Evolutionary conservation across 352 stramenopile genomes (phyloP).

Genomic region (Phytophthora crassamura): DNA sequence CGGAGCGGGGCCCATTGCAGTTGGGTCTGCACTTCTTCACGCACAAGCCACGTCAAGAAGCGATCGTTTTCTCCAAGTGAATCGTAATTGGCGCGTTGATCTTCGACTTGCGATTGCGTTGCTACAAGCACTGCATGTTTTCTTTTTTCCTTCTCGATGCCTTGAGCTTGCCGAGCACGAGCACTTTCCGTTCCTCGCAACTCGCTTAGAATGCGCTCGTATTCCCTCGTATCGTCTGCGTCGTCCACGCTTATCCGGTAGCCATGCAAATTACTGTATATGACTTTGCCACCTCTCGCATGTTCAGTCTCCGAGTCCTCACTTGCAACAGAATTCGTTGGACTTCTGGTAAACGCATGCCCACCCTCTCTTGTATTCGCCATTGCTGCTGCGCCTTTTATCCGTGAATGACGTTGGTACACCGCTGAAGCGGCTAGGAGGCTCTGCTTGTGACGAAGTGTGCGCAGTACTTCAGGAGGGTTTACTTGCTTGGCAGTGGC

Average conservation of each 20-base stretch:
- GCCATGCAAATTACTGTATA: slow-evolving; percentile 87
- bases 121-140: slow-evolving; percentile 29
- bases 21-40: slow-evolving; percentile 44
- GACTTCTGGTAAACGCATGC: not conserved
- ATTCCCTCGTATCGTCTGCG: slow-evolving; percentile 65
- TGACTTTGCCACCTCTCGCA: slow-evolving; percentile 27
- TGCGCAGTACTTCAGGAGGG: slow-evolving; percentile 38
- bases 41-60: slow-evolving; percentile 54
- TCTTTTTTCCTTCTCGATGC: slow-evolving; percentile 38
- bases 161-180: slow-evolving; percentile 34
- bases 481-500: slow-evolving; percentile 39
- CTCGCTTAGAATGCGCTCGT: slow-evolving; percentile 78
- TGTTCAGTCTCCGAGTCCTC: slow-evolving; percentile 17
- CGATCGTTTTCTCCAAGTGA: slow-evolving; percentile 40
- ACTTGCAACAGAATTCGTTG: slow-evolving; percentile 3
- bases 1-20: slow-evolving; percentile 69
- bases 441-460: slow-evolving; percentile 44
- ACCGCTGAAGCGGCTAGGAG: slow-evolving; percentile 41
- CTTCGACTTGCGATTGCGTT: slow-evolving; percentile 42
- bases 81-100: slow-evolving; percentile 66
- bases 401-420: slow-evolving; percentile 23
- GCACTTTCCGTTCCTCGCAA: slow-evolving; percentile 60
- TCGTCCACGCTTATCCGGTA: slow-evolving; percentile 76
- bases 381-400: not conserved
- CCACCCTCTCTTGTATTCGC: not conserved